Evolutionary conservation across 208 protist species (phyloP), one percentile per base, ranked within the genome.

Genomic region (Entamoeba histolytica): DNA sequence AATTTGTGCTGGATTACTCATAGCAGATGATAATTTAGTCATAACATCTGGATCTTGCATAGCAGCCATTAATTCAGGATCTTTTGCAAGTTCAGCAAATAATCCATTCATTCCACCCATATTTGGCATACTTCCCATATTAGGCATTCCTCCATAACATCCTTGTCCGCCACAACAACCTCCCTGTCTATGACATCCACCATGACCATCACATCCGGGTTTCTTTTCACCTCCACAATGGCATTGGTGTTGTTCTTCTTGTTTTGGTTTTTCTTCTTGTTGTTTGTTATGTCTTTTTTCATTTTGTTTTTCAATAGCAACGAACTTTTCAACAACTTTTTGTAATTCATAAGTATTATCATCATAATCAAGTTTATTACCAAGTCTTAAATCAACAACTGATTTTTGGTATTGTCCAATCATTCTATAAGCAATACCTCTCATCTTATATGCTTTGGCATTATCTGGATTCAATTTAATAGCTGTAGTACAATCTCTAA

Each of bases 391-490:
- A 93, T 98, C 97, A 14, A 91, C 17, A 61, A 96, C 95, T 5
- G 95, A 94, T 28, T 73, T 49, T 55, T 95, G 87, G 49, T 94
- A 95, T 49, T 93, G 7, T n/a, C 94, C 94, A 8, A 96, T 6
- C 87, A 95, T 93, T 87, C 95, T 96, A 73, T 96, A 95, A 92
- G 95, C 96, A 93, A 97, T 97, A 47, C 96, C 97, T 47, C 97
- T 95, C 93, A 98, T 98, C 94, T 98, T 98, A 91, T 96, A 94
- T 4, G 97, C 96, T 87, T 97, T 97, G 94, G 97, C 97, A 94
- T 97, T 96, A 3, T 93, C 92, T 14, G 96, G 95, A 78, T 97
- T 93, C 39, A 96, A 93, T 91, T 95, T 91, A 51, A 98, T 92
- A 4, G 97, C 97, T 49, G 93, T 92, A 39, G 97, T 97, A 94